These are phyloP conservation scores for Fraxinus excelsior DNA, from an alignment of 257 asterid genomes.

Conservation along the genomic window DNA sequence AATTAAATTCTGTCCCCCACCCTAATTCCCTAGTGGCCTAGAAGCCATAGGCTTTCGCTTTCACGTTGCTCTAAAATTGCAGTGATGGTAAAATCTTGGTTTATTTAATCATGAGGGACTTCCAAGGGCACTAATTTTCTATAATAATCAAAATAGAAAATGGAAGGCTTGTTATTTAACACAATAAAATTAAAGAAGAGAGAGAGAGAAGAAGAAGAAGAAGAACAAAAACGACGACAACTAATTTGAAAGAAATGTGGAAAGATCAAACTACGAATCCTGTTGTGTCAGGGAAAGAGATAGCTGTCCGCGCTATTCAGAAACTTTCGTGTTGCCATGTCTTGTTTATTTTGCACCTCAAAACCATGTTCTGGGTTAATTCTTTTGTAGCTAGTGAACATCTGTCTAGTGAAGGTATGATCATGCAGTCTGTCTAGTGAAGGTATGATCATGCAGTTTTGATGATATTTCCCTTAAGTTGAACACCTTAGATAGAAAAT, in stretches of 20 bases:
- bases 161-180: too few species aligned
- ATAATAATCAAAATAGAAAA: too few species aligned
- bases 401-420: neutral
- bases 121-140: too few species aligned
- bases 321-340: neutral
- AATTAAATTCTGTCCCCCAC: neutral
- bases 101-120: too few species aligned
- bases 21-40: neutral
- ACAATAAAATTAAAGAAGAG: neutral
- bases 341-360: neutral
- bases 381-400: neutral
- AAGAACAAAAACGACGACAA: too few species aligned
- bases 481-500: neutral
- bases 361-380: neutral
- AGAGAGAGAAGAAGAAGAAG: neutral
- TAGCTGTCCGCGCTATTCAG: neutral
- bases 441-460: neutral
- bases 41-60: too few species aligned
- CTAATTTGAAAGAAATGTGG: neutral
- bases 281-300: neutral
- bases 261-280: neutral
- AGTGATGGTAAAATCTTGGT: too few species aligned
- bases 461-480: neutral
- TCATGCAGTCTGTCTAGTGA: neutral
- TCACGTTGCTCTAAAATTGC: too few species aligned